Evolutionary conservation across 495 filamentous ascomycete species (phyloP), one percentile per base, ranked within the genome.

Genomic region (Daldinia decipiens): DNA sequence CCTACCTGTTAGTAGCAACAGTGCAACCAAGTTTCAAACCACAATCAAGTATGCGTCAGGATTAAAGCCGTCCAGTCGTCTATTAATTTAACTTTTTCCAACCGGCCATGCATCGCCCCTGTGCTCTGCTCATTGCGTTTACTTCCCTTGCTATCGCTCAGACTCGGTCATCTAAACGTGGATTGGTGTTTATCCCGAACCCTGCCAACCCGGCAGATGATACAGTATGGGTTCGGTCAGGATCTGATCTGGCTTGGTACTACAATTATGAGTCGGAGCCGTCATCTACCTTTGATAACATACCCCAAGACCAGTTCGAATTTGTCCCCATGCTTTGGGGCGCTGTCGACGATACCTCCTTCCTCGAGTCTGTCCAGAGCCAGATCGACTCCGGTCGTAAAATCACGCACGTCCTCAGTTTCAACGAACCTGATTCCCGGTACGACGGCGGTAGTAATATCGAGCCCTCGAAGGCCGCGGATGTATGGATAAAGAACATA

Each of bases 261-360:
- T 94, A 94, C 85, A 93, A 92, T 80, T 94, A 93, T 79, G 68
- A 71, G 15, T 70, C 82, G 50, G 72, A 74, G 2, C 90, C 89
- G 27, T 86, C 89, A 9, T 43, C 82, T 0, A 77, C 77, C 27
- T 87, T 84, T 78, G 57, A 73, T 31, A 78, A 79, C 59, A 57
- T 77, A 50, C 47, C 80, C 7, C 79, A 87, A 69, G 68, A 77
- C 71, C 62, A 81, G 0, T 85, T 93, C 68, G 80, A 92, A 73
- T 94, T 92, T 72, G 89, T 94, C n/a, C 91, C 92, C 32, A 92
- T 92, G 91, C 83, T 93, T 32, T 94, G 89, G 89, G 91, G 91
- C 31, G 62, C 75, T n/a, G 74, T 81, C 52, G 78, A 76, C 71
- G 82, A 86, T 59, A 87, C 80, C 5, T 75, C 83, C 11, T 92